Conservation (phyloP, 345 rosid genomes). For the Eucalyptus sp. region DNA sequence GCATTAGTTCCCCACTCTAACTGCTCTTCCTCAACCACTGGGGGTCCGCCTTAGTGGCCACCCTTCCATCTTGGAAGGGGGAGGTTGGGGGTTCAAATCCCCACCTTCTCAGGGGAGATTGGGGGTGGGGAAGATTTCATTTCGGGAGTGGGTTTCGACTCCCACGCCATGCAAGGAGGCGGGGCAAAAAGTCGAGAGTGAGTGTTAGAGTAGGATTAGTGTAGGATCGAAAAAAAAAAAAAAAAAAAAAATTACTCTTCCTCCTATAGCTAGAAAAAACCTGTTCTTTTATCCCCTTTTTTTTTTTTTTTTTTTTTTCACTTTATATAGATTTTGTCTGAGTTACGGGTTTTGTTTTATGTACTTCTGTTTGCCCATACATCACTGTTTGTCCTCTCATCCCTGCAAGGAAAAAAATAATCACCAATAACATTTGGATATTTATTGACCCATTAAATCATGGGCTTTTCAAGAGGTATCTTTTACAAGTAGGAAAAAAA, state of each 20-base stretch:
- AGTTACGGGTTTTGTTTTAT: background rate
- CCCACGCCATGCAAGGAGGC: too few species aligned
- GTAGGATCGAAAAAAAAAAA: too few species aligned
- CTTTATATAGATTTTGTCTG: background rate
- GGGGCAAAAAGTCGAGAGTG: too few species aligned
- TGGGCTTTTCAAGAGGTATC: background rate
- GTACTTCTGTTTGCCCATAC: background rate
- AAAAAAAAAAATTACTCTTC: too few species aligned
- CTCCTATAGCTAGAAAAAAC: background rate
- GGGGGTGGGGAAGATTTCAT: too few species aligned
- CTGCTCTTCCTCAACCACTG: background rate
- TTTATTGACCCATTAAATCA: background rate
- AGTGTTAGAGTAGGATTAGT: too few species aligned
- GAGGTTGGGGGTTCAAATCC: too few species aligned
- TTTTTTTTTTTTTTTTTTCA: too few species aligned
- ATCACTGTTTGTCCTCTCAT: background rate
- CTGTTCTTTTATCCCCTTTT: background rate
- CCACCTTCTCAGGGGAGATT: too few species aligned
- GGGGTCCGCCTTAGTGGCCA: too few species aligned
- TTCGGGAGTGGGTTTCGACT: too few species aligned
- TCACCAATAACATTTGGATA: background rate
- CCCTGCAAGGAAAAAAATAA: background rate
- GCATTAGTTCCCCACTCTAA: background rate
- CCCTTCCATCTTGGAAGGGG: too few species aligned
- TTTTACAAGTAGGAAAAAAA: background rate